phyloP scores from a whole-genome alignment of 2,329 filamentous ascomycete genomes.

The Xylaria sp. region DNA sequence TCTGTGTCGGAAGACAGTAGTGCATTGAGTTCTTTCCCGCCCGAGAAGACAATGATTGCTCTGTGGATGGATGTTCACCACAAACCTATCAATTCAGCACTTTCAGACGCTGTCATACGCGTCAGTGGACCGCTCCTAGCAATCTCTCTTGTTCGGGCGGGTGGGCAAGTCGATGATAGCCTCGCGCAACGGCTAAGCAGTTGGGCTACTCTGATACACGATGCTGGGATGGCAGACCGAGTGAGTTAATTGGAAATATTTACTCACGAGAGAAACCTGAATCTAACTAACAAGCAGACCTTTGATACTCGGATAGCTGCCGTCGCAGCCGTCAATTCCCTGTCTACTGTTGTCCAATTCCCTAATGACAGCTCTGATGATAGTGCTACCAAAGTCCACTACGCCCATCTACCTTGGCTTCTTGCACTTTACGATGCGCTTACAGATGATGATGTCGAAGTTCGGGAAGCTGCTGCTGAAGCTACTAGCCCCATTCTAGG shows the following conservation, averaged over 20 bases:
- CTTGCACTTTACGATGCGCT: slow-evolving; percentile 79
- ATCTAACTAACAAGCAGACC: slow-evolving; percentile 55
- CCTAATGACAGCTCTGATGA: neutral
- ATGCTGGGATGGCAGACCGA: slow-evolving; percentile 61
- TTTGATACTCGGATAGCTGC: slow-evolving; percentile 74
- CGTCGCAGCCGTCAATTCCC: slow-evolving; percentile 64
- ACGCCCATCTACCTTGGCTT: slow-evolving; percentile 65
- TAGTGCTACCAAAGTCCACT: slow-evolving; percentile 33
- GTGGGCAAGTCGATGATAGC: slow-evolving; percentile 29
- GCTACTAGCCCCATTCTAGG: slow-evolving; percentile 61
- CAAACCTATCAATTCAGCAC: slow-evolving; percentile 58
- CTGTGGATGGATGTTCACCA: slow-evolving; percentile 57
- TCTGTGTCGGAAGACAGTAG: slow-evolving; percentile 26
- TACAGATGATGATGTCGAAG: slow-evolving; percentile 92
- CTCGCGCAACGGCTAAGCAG: slow-evolving; percentile 44
- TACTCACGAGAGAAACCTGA: neutral
- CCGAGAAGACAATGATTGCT: slow-evolving; percentile 50
- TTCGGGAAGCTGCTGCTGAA: slow-evolving; percentile 73
- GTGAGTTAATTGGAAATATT: slow-evolving; percentile 50
- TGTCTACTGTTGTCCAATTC: slow-evolving; percentile 53
- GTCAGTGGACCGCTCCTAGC: slow-evolving; percentile 60
- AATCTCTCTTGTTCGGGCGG: slow-evolving; percentile 43
- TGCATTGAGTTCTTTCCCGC: slow-evolving; percentile 49
- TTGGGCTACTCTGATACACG: slow-evolving; percentile 64
- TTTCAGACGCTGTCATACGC: slow-evolving; percentile 63